phyloP scores from a whole-genome alignment of 2,329 filamentous ascomycete species.

The Huntiella omanensis region DNA sequence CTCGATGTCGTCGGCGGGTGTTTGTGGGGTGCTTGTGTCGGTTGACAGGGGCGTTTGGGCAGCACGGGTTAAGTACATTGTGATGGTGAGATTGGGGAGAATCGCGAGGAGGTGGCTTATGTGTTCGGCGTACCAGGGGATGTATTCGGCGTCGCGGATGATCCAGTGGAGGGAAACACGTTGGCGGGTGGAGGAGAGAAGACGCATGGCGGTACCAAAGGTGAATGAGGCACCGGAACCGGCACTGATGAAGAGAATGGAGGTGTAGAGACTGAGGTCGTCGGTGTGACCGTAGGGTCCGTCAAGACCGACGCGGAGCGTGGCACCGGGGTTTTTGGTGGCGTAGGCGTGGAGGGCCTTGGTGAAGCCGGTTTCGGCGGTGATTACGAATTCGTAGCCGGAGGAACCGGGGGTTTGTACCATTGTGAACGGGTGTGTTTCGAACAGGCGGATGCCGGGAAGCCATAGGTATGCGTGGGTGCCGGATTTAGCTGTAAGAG shows the following conservation, averaged over 20 bases:
- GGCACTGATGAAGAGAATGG: constrained; percentile 39
- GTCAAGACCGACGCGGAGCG: constrained; percentile 33
- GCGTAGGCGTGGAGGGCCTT: constrained; percentile 34
- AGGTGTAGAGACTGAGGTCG: constrained; percentile 31
- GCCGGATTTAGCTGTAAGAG: constrained; percentile 28
- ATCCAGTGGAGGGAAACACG: constrained; percentile 22
- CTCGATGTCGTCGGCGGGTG: neutral
- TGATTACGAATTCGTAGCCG: constrained; percentile 33
- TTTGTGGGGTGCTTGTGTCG: neutral
- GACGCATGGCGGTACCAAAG: constrained; percentile 21
- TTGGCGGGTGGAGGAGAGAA: constrained; percentile 16
- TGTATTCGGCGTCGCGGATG: constrained; percentile 19
- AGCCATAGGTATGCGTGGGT: constrained; percentile 48
- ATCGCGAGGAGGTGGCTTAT: constrained; percentile 16
- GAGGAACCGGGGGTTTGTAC: constrained; percentile 19
- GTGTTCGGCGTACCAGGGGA: constrained; percentile 22
- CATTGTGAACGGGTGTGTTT: constrained; percentile 48
- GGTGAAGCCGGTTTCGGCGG: constrained; percentile 40
- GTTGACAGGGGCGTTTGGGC: neutral
- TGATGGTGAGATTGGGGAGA: constrained; percentile 17
- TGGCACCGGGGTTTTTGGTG: constrained; percentile 26
- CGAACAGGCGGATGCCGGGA: constrained; percentile 33
- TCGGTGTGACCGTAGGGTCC: constrained; percentile 40
- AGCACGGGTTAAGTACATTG: constrained; percentile 20
- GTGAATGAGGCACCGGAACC: constrained; percentile 42